Base-by-base conservation (phyloP, 177 flowering plant species). In the Vitis hybrid region DNA sequence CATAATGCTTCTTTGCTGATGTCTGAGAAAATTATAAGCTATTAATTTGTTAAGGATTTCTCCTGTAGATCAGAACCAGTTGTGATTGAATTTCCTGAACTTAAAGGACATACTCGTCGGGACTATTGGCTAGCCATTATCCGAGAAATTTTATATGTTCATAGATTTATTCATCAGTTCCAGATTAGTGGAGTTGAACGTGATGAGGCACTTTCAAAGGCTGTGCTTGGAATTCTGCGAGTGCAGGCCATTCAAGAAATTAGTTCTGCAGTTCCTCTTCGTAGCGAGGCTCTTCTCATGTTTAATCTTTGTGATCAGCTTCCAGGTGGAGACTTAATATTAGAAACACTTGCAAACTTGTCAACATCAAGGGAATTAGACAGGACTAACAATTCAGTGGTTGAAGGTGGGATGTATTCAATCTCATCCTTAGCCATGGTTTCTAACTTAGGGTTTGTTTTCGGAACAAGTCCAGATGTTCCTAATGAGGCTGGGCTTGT, bases 41-140 rank as follows among this genome's bases (percentile, higher is more conserved):
- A 50, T 52, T 53, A 49, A 63, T 48, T 59, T 31, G 49, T 50
- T 57, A 4, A 34, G 3, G 10, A 18, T 69, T 67, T 66, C 57
- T 61, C 51, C 55, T 90, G 83, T 71, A 94, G 98, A 78, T 71
- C 92, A 66, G 98, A 94, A 69, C 94, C 97, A 69, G 90, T 89
- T 63, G 72, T 90, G 15, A 74, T 95, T 68, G 99, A 93, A 77
- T 90, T 95, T 74, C 99, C 99, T 66, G 98, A 95, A 83, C 86
- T 95, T 63, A 91, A 89, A 72, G 98, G 98, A 12, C 94, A 95
- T 73, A 68, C 80, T 48, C 94, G 99, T 15, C 98, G 99, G 74
- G 98, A 95, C 69, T 89, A 90, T 78, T 95, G 99, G 99, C 78
- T 95, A 67, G 90, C 94, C 68, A 91, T 93, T 65, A 88, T 89